Conservation (phyloP, 2,329 filamentous ascomycete genomes). For the Exophiala sp. region DNA sequence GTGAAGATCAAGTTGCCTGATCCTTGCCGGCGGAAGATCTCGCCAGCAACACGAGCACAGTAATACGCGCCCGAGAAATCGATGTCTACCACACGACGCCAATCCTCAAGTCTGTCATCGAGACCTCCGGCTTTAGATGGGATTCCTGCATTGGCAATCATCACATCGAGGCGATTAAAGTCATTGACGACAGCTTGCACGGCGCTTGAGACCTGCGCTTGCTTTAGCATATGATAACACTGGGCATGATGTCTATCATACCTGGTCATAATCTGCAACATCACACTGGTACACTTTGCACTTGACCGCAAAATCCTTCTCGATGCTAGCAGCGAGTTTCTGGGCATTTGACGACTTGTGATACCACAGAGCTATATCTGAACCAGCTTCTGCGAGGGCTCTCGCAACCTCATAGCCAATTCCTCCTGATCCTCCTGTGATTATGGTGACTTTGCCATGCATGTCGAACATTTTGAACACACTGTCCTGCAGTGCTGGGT, state of each 20-base stretch:
- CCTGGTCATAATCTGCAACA: conserved; percentile 38
- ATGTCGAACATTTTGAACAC: conserved; percentile 20
- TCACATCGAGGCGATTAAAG: conserved; percentile 72
- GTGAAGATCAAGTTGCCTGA: conserved; percentile 76
- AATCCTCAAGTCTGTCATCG: conserved; percentile 22
- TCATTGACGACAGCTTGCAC: conserved; percentile 50
- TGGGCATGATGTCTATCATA: background rate
- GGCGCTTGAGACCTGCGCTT: conserved; percentile 35
- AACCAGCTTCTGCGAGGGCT: conserved; percentile 65
- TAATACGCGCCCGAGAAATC: conserved; percentile 61
- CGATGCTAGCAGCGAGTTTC: conserved; percentile 60
- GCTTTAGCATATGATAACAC: background rate
- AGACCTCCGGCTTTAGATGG: conserved; percentile 44
- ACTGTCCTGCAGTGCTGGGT: conserved; percentile 16
- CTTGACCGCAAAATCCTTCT: conserved; percentile 63
- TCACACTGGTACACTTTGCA: conserved; percentile 49
- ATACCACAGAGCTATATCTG: conserved; percentile 69
- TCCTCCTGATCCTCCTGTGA: conserved; percentile 60
- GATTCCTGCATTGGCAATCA: conserved; percentile 75
- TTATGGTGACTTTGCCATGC: conserved; percentile 16
- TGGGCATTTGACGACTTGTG: conserved; percentile 64
- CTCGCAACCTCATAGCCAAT: conserved; percentile 64
- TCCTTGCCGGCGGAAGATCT: conserved; percentile 67
- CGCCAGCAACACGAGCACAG: conserved; percentile 67
- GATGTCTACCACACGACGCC: conserved; percentile 20